phyloP scores from a whole-genome alignment of 2,329 filamentous ascomycete species.

The Trichophyton rubrum region DNA sequence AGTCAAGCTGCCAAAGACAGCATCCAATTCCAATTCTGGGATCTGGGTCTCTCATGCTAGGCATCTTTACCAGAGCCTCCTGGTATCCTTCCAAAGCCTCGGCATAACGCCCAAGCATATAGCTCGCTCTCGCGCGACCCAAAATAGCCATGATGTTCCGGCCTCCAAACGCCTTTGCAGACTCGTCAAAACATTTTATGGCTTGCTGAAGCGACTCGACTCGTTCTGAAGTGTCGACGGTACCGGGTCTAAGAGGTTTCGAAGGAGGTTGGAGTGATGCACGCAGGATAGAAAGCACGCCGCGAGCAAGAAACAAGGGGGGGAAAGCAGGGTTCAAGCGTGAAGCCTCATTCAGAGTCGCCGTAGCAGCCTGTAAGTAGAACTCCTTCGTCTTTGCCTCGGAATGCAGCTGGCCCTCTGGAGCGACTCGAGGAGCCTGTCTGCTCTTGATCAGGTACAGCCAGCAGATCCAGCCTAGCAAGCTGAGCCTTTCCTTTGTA shows the following conservation, averaged over 20 bases:
- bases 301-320: slow-evolving; percentile 79
- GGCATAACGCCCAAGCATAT: slow-evolving; percentile 71
- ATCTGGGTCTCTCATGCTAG: slow-evolving; percentile 80
- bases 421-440: slow-evolving; percentile 56
- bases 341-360: slow-evolving; percentile 86
- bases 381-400: slow-evolving; percentile 85
- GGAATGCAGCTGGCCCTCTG: slow-evolving; percentile 51
- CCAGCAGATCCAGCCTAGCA: slow-evolving; percentile 79
- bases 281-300: slow-evolving; percentile 75
- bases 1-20: slow-evolving; percentile 92
- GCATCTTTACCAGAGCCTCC: slow-evolving; percentile 72
- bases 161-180: slow-evolving; percentile 67
- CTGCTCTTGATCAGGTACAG: slow-evolving; percentile 81
- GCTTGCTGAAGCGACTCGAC: slow-evolving; percentile 72
- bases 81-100: slow-evolving; percentile 80
- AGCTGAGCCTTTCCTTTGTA: slow-evolving; percentile 70
- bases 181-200: slow-evolving; percentile 89
- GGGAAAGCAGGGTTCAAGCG: slow-evolving; percentile 86
- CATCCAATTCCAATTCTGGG: slow-evolving; percentile 92
- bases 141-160: slow-evolving; percentile 87
- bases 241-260: slow-evolving; percentile 49
- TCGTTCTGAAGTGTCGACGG: slow-evolving; percentile 55
- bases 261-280: slow-evolving; percentile 71
- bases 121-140: slow-evolving; percentile 77
- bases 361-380: slow-evolving; percentile 82